These are phyloP conservation scores for Diaporthe citri DNA, from an alignment of 2,329 filamentous ascomycete species.

Conservation along the genomic window DNA sequence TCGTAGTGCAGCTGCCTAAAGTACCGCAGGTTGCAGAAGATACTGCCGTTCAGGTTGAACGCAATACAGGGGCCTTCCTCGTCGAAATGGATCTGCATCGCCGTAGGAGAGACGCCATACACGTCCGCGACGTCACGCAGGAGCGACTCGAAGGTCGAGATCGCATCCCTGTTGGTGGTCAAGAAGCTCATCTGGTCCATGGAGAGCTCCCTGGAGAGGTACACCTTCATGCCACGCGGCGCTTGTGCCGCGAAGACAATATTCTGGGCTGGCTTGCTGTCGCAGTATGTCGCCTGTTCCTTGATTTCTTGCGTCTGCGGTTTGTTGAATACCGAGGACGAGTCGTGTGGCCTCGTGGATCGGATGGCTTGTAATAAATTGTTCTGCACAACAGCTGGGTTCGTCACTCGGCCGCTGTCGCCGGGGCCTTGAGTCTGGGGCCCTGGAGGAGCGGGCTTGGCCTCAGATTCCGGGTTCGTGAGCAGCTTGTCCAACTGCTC, in stretches of 20 bases:
- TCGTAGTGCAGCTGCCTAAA: conserved; percentile 82
- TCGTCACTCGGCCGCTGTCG: conserved; percentile 68
- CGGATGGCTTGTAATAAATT: conserved; percentile 84
- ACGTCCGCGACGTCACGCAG: conserved; percentile 78
- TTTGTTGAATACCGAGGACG: conserved; percentile 77
- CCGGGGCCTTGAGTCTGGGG: conserved; percentile 41
- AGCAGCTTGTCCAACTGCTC: conserved; percentile 58
- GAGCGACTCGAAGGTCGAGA: conserved; percentile 78
- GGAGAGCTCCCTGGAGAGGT: conserved; percentile 70
- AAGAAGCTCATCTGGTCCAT: conserved; percentile 69
- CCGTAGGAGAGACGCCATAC: conserved; percentile 77
- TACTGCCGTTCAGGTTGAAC: conserved; percentile 87
- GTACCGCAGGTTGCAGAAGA: conserved; percentile 95
- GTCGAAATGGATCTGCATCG: conserved; percentile 91
- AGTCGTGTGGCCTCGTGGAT: conserved; percentile 82
- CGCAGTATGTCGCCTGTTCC: conserved; percentile 89
- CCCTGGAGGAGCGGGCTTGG: conserved; percentile 34
- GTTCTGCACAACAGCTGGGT: conserved; percentile 72
- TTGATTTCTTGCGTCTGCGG: conserved; percentile 80
- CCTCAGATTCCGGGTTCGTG: conserved; percentile 45
- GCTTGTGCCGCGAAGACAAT: conserved; percentile 78
- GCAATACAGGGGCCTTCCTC: conserved; percentile 84
- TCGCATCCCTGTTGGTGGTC: conserved; percentile 66
- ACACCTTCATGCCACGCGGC: conserved; percentile 79
- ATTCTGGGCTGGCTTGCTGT: conserved; percentile 80